A percentile compares a stretch with the other conserved stretches of the same genome.
Evolutionary conservation across 306 rosid genomes (phyloP).

Genomic region (Trifolium repens): DNA sequence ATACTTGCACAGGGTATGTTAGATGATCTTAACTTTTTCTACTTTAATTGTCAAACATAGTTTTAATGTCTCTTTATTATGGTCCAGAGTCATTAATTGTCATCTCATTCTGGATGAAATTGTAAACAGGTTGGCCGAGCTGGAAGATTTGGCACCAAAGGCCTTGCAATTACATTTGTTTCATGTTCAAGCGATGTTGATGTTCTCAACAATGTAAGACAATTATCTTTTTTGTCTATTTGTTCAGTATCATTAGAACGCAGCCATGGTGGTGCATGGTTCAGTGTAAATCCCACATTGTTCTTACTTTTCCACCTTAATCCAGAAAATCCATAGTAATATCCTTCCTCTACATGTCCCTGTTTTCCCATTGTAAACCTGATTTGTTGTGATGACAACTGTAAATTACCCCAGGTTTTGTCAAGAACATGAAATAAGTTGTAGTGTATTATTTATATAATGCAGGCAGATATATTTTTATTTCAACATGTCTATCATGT

Average conservation of each 20-base stretch:
- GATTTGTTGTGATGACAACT: background rate
- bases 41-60: constrained; percentile 44
- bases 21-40: background rate
- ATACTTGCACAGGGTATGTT: constrained; percentile 88
- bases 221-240: background rate
- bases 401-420: background rate
- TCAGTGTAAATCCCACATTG: background rate
- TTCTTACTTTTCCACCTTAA: background rate
- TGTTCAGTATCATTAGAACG: constrained; percentile 1
- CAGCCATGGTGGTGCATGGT: background rate
- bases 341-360: background rate
- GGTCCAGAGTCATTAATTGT: background rate
- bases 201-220: constrained; percentile 87
- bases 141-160: constrained; percentile 98
- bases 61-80: background rate
- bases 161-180: constrained; percentile 97
- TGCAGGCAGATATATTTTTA: background rate
- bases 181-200: constrained; percentile 87
- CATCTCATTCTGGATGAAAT: constrained; percentile 16
- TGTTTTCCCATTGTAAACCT: background rate
- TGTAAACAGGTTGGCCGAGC: constrained; percentile 88
- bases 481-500: background rate
- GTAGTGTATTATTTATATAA: background rate
- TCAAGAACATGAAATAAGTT: constrained; percentile 14
- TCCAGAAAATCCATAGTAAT: background rate